These are phyloP conservation scores for Telopea speciosissima DNA, from an alignment of 177 flowering plant genomes.

Conservation along the genomic window DNA sequence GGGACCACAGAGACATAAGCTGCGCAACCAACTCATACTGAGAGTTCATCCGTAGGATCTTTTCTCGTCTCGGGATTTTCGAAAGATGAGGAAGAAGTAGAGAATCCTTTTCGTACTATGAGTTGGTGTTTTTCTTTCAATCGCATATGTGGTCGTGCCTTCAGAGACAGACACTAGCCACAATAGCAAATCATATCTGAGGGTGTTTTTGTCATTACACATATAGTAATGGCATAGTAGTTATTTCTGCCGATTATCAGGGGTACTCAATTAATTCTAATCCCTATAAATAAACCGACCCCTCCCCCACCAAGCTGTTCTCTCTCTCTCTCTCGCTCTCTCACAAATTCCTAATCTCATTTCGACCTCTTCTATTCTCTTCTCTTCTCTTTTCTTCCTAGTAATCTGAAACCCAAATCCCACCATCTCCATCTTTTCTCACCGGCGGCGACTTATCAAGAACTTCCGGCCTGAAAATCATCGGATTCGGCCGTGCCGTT, in stretches of 20 bases:
- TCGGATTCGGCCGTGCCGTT: constrained; percentile 1
- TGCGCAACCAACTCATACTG: no score
- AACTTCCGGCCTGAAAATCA: not conserved
- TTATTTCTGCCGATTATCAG: not conserved
- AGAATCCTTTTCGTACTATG: no score
- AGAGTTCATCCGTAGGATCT: no score
- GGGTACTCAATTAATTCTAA: not conserved
- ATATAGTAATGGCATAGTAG: not conserved
- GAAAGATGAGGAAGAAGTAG: no score
- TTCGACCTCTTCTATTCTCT: not conserved
- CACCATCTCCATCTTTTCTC: not conserved
- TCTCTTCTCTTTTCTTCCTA: not conserved
- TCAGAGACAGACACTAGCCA: not conserved
- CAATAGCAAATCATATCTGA: not conserved
- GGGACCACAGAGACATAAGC: no score
- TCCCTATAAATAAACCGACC: not conserved
- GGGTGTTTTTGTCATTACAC: not conserved
- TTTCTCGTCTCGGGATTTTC: no score
- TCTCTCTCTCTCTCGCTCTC: not conserved
- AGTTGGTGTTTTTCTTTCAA: no score
- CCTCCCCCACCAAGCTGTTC: not conserved
- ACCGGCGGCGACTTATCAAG: not conserved
- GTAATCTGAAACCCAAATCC: not conserved
- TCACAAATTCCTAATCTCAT: not conserved
- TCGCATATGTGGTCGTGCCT: not conserved